These are phyloP conservation scores for Penicillium manginii DNA, from an alignment of 495 filamentous ascomycete genomes.

Conservation along the genomic window DNA sequence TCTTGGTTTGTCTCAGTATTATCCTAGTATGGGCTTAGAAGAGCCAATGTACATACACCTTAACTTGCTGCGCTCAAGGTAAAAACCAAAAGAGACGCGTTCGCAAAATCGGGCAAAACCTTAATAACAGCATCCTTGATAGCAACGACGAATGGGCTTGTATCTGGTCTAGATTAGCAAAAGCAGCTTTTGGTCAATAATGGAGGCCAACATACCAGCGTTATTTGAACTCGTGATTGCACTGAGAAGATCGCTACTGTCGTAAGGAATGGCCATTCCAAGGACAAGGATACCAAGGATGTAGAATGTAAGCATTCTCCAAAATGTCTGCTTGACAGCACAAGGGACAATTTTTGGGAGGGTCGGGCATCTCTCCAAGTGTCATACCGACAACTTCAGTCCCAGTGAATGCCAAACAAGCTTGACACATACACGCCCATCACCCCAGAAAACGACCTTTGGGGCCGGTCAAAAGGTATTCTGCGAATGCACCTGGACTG, in stretches of 20 bases:
- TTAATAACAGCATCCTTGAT: constrained; percentile 67
- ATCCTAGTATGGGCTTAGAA: background rate
- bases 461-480: background rate
- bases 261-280: constrained; percentile 67
- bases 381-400: background rate
- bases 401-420: background rate
- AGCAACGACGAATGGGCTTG: constrained; percentile 74
- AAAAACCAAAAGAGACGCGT: background rate
- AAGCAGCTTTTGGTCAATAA: background rate
- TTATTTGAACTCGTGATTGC: constrained; percentile 51
- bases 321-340: constrained; percentile 75
- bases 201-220: constrained; percentile 26
- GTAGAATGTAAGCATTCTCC: constrained; percentile 78
- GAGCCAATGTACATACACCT: background rate
- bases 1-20: background rate
- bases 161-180: background rate
- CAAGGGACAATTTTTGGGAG: constrained; percentile 66
- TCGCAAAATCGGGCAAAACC: background rate
- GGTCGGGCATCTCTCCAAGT: constrained; percentile 23
- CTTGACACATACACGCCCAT: background rate
- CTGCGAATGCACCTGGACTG: constrained; percentile 70
- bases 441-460: background rate
- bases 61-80: background rate
- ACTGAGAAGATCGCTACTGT: constrained; percentile 49
- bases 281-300: constrained; percentile 74